phyloP scores from a whole-genome alignment of 306 rosid species.

The Malus asiatica region DNA sequence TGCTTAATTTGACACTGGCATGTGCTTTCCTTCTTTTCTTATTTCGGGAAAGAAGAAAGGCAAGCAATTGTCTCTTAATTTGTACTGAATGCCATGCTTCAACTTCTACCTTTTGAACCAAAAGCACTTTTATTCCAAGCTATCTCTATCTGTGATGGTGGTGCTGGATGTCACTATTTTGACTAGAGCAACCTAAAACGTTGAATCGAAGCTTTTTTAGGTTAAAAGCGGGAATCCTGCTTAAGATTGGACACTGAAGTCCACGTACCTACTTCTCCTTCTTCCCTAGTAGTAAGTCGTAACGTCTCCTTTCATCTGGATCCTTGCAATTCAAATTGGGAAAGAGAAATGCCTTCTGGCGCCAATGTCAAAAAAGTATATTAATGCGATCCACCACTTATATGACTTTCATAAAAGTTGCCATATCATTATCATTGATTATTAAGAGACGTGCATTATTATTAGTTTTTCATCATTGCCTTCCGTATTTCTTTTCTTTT shows the following conservation, averaged over 20 bases:
- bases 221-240: slow-evolving; percentile 57
- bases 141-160: slow-evolving; percentile 5
- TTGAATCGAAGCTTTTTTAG: slow-evolving; percentile 63
- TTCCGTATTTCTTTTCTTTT: slow-evolving; percentile 18
- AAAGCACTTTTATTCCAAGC: slow-evolving; percentile 17
- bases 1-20: slow-evolving; percentile 8
- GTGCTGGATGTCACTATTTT: slow-evolving; percentile 38
- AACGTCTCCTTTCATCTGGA: neutral
- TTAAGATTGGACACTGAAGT: slow-evolving; percentile 57
- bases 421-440: slow-evolving; percentile 24
- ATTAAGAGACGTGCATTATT: slow-evolving; percentile 32
- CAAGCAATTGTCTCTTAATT: slow-evolving; percentile 39
- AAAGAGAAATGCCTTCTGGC: slow-evolving; percentile 9
- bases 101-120: slow-evolving; percentile 36
- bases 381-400: slow-evolving; percentile 13
- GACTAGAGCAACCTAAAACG: slow-evolving; percentile 22
- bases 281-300: neutral
- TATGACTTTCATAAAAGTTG: slow-evolving; percentile 34
- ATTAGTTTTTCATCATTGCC: slow-evolving; percentile 36
- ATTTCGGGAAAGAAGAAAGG: slow-evolving; percentile 81
- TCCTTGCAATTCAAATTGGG: neutral
- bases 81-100: slow-evolving; percentile 31
- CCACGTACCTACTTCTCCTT: slow-evolving; percentile 50
- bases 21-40: slow-evolving; percentile 4
- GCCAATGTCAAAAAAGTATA: neutral